Evolutionary conservation across 106 monocot genomes (phyloP), one percentile per base, ranked within the genome.

Genomic region (Vanilla planifolia): DNA sequence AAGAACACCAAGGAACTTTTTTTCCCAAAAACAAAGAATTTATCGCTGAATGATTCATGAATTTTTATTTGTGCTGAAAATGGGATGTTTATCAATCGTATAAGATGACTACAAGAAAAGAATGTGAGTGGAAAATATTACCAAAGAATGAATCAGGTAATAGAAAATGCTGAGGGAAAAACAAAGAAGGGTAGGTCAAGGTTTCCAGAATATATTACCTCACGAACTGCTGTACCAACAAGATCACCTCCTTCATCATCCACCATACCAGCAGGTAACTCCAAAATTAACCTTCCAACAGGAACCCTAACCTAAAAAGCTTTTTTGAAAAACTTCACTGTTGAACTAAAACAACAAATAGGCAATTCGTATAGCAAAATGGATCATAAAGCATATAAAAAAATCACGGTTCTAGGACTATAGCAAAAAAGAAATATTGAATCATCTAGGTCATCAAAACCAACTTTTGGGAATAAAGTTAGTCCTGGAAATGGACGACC

Each of bases 181-280:
- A 59, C 58, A 59, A 13, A 26, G 5, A 40, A 25, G 27, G 21
- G 30, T 1, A n/a, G n/a, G n/a, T n/a, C n/a, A n/a, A n/a, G n/a
- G n/a, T n/a, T n/a, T n/a, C n/a, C n/a, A 47, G 45, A 63, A 32
- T 11, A 24, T 0, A n/a, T 45, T 61, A 98, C 96, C 96, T 98
- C 96, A 70, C 88, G 90, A 28, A 98, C 82, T 72, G 96, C 91
- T 32, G 88, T 84, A 36, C 90, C 88, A 73, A 88, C 84, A 71
- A 98, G 39, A 76, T 77, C 84, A 66, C 69, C 79, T 60, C 66
- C 65, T 14, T 79, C 84, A 60, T 82, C 91, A 75, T 98, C 96
- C 65, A 98, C 15, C 96, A 91, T 91, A 10, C 96, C 96, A 68
- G 96, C 96, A 60, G 96, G 96, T 70, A 98, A 53, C 69, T 92